Evolutionary conservation across 306 rosid species (phyloP), one percentile per base, ranked within the genome.

Genomic region (Dalbergia oliveri): DNA sequence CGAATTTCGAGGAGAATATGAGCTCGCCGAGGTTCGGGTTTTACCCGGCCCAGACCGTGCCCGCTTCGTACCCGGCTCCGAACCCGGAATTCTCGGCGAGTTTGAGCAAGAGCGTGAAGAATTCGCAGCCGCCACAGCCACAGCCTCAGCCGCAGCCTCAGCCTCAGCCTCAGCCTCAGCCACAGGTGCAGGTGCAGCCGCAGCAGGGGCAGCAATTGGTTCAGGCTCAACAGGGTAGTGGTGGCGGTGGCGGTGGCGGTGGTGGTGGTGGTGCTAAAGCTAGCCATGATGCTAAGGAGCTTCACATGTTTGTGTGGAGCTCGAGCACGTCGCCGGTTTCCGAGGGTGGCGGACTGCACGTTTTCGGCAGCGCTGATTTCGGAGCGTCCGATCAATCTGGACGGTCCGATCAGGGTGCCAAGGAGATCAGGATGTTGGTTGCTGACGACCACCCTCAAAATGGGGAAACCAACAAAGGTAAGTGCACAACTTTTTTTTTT

Each of bases 281-380:
- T 0, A 91, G 76, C 80, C 88, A 90, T 19, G 97, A 94, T 23
- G 97, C 95, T 4, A 94, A 94, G 69, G 98, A 94, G 88, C 95
- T 94, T 5, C 98, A 94, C 81, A 91, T 94, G 98, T 94, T 91
- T 12, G 98, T 94, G 33, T 94, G 98, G 98, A 94, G 98, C 83
- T 91, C 98, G 0, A 91, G 95, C 14, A 89, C 85, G 0, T 94
- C 98, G 0, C 97, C 98, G 12, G 98, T 91, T 62, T 93, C 98
- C 0, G 97, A 96, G 39, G 86, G 79, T 4, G 89, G 87, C 0
- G 97, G 98, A 14, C 91, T 94, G 72, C 97, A 90, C 35, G 95
- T 90, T 2, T 89, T 95, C n/a, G 88, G 90, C 8, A 89, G 96
- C 8, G 83, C 84, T 1, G 94, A 93, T 26, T 87, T 88, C 3